phyloP scores from a whole-genome alignment of 495 filamentous ascomycete species.

The Bacidia gigantensis region DNA sequence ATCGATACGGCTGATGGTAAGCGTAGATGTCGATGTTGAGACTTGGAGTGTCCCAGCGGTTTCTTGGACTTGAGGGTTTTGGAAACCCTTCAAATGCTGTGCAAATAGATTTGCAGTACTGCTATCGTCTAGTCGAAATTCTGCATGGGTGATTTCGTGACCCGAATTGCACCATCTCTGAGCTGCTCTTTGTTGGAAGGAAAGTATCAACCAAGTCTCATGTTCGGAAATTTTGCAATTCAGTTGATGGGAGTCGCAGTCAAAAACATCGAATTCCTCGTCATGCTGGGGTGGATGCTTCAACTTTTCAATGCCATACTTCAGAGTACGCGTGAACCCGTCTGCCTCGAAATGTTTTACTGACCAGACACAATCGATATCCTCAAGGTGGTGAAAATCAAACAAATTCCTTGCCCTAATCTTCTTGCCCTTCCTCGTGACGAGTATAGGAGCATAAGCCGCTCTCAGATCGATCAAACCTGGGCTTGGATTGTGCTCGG shows the following conservation, averaged over 20 bases:
- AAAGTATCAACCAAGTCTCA: slow-evolving; percentile 15
- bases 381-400: slow-evolving; percentile 37
- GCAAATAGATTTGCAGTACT: slow-evolving; percentile 8
- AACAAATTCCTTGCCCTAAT: slow-evolving; percentile 33
- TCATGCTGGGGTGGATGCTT: neutral
- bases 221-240: slow-evolving; percentile 13
- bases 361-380: slow-evolving; percentile 21
- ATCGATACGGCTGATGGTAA: slow-evolving; percentile 16
- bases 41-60: slow-evolving; percentile 14
- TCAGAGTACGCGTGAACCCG: neutral
- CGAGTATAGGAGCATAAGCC: slow-evolving; percentile 40
- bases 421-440: slow-evolving; percentile 14
- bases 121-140: slow-evolving; percentile 25
- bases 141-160: slow-evolving; percentile 38
- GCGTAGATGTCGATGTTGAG: slow-evolving; percentile 27
- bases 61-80: slow-evolving; percentile 12
- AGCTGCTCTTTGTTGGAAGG: slow-evolving; percentile 13
- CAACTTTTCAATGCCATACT: neutral
- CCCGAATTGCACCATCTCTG: slow-evolving; percentile 32
- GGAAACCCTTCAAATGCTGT: slow-evolving; percentile 16
- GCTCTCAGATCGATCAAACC: slow-evolving; percentile 49
- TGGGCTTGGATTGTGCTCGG: slow-evolving; percentile 43
- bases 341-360: neutral
- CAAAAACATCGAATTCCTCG: neutral
- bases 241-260: neutral